Percentiles rank a stretch among this genome's conserved stretches.
phyloP scores from a whole-genome alignment of 2,329 filamentous ascomycete genomes.

The Colletotrichum ledebouriae region DNA sequence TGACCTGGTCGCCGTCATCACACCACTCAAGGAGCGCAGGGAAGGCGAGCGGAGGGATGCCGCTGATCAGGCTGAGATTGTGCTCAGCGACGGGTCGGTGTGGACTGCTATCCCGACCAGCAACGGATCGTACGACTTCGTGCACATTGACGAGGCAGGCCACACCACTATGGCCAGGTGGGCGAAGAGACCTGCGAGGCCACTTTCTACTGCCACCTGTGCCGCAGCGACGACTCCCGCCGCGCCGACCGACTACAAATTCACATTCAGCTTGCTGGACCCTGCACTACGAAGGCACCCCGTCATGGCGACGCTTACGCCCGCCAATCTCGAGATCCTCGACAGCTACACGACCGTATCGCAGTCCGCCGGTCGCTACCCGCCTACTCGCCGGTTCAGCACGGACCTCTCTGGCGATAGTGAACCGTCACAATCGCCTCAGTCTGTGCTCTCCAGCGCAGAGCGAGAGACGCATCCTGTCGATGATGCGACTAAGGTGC shows the following conservation, averaged over 20 bases:
- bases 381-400: constrained; percentile 57
- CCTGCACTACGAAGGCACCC: constrained; percentile 78
- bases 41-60: constrained; percentile 59
- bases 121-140: constrained; percentile 76
- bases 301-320: constrained; percentile 77
- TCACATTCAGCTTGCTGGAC: constrained; percentile 83
- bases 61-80: constrained; percentile 73
- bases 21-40: constrained; percentile 65
- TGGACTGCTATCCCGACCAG: constrained; percentile 68
- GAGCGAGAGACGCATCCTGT: constrained; percentile 42
- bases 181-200: constrained; percentile 64
- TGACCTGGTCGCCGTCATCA: constrained; percentile 75
- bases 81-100: constrained; percentile 72
- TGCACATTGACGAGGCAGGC: constrained; percentile 69
- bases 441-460: constrained; percentile 12
- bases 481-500: constrained; percentile 43
- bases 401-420: constrained; percentile 38
- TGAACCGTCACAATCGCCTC: constrained; percentile 20
- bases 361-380: constrained; percentile 61
- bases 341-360: constrained; percentile 75
- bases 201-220: constrained; percentile 44
- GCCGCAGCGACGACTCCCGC: constrained; percentile 45
- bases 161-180: constrained; percentile 74
- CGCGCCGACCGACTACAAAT: constrained; percentile 63
- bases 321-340: constrained; percentile 74